Evolutionary conservation across 768 basidiomycete species (phyloP), one percentile per base, ranked within the genome.

Genomic region (Rhodosporidiobolus sp.): DNA sequence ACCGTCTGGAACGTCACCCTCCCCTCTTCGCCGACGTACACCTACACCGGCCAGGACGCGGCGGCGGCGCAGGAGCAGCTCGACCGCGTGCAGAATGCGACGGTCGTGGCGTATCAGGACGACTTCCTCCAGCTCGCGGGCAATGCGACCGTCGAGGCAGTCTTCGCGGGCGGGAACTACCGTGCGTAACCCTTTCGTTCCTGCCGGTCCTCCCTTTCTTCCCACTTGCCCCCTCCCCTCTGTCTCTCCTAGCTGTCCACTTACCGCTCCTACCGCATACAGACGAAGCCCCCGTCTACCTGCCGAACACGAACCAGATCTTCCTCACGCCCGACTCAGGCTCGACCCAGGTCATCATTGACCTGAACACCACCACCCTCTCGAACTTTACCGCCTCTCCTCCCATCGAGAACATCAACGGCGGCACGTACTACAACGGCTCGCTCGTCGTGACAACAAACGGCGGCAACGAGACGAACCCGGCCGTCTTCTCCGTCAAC

Each of bases 221-320:
- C 34, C 52, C 9, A 3, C 8, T 53, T n/a, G 3, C n/a, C n/a
- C n/a, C 14, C n/a, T 53, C 52, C 14, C n/a, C 52, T 53, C n/a
- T n/a, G 7, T 17, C 32, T n/a, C 28, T 20, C 34, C 30, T 34
- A 12, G 24, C 28, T 56, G 22, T 19, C 52, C 9, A 3, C 8
- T 53, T n/a, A 4, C n/a, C n/a, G 20, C 14, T n/a, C n/a, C 52
- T n/a, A 8, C 52, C n/a, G n/a, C 52, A 3, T 2, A 32, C 55
- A 56, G 55, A 56, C 34, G 55, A 56, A 35, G 55, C 55, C 11
- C 55, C 55, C 4, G 55, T 56, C 55, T 56, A 56, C 55, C 55
- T 56, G 9, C 55, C 55, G 12, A 35, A 32, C 14, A 9, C 10
- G 4, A 28, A 35, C 12, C 34, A 35, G 22, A 56, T 56, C 55